phyloP scores from a whole-genome alignment of 495 filamentous ascomycete species.

The Neurospora africana region DNA sequence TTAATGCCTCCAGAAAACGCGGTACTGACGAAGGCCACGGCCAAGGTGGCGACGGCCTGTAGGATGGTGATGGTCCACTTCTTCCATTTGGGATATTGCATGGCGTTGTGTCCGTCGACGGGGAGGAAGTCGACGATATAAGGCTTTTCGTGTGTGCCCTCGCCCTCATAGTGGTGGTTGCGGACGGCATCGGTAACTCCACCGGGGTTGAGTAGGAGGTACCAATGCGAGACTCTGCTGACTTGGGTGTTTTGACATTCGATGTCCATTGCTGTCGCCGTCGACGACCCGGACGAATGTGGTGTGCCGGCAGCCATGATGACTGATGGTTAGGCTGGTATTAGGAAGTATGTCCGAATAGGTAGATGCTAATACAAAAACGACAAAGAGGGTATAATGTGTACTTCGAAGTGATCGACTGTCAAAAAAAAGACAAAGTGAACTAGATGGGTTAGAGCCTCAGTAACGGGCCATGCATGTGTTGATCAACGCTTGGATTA shows the following conservation, averaged over 20 bases:
- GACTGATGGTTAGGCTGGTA: neutral
- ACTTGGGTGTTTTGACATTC: constrained; percentile 16
- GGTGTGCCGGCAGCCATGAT: neutral
- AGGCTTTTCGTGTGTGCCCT: constrained; percentile 63
- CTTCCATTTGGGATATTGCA: constrained; percentile 46
- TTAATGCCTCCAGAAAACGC: constrained; percentile 62
- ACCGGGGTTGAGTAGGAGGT: constrained; percentile 24
- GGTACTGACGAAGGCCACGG: constrained; percentile 66
- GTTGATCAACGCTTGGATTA: neutral
- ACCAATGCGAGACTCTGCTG: constrained; percentile 12
- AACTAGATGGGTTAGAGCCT: neutral
- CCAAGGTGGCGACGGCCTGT: constrained; percentile 57
- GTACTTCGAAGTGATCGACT: neutral
- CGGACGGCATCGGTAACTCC: constrained; percentile 37
- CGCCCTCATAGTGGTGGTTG: constrained; percentile 52
- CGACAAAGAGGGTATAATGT: neutral
- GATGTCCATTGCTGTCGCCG: constrained; percentile 3
- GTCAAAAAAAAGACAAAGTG: neutral
- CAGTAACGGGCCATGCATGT: neutral
- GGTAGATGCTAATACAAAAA: neutral
- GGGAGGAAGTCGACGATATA: constrained; percentile 66
- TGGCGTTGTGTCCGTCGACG: constrained; percentile 60
- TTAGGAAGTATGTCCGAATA: neutral
- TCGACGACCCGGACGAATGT: neutral
- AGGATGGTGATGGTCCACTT: constrained; percentile 65